Evolutionary conservation across 2,329 filamentous ascomycete genomes (phyloP), one percentile per base, ranked within the genome.

Genomic region (Raffaelea arxii): DNA sequence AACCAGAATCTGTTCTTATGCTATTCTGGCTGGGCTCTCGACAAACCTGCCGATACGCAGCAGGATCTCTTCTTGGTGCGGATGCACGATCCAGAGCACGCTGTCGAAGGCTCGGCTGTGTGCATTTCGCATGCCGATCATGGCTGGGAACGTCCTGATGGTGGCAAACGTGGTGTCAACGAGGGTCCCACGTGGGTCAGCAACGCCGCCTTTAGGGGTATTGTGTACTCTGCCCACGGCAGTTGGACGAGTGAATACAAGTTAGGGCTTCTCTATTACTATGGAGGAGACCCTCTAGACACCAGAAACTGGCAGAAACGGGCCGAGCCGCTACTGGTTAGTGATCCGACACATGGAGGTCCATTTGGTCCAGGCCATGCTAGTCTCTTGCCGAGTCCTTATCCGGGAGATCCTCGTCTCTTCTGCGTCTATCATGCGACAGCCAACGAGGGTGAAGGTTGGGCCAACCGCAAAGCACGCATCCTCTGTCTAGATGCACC

Each of bases 191-290:
- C 53, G 12, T 54, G 53, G 53, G 46, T 54, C 19, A 44, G 48
- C 46, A 39, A 50, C 35, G 32, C 45, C 22, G 48, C 50, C 3
- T 54, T 54, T 35, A 41, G 49, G 16, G 53, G 53, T 18, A 54
- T 54, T 23, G 53, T 54, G 3, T 54, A 51, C 37, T 54, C 53
- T 12, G 53, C 49, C 32, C 51, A 54, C 22, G 53, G 51, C 9
- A 53, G 51, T 44, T 54, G 52, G 51, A 54, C 53, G 21, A 53
- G 53, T 44, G 53, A 54, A 27, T 54, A 54, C 44, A 53, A 53
- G 24, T 24, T 54, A 38, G 53, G 43, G 2, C 23, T 54, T 19
- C 32, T 54, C 42, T 45, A 48, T 9, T 47, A 53, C 36, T 42
- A 46, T 4, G 48, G 51, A 14, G 44, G 47, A 2, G 48, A 54